phyloP scores from a whole-genome alignment of 257 asterid species.

The Eucommia ulmoides region DNA sequence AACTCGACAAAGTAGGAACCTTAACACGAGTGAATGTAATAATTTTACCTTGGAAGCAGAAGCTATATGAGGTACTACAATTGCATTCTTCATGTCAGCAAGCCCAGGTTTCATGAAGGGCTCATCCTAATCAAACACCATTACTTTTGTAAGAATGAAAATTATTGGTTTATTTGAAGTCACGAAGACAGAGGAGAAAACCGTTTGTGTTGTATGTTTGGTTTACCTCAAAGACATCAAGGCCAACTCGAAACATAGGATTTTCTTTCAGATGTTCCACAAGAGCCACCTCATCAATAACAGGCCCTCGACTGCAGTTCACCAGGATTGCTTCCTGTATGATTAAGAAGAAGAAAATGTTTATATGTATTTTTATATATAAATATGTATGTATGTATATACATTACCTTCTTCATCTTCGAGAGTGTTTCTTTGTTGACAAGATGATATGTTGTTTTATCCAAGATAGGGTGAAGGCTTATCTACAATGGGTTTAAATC shows the following conservation, averaged over 20 bases:
- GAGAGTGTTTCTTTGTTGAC: conserved; percentile 85
- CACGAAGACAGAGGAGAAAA: background rate
- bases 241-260: conserved; percentile 99
- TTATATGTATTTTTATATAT: too few relatives aligned
- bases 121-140: conserved; percentile 48
- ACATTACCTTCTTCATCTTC: conserved; percentile 76
- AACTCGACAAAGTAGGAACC: too few relatives aligned
- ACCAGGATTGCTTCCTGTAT: conserved; percentile 79
- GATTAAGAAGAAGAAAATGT: background rate
- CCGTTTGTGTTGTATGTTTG: background rate
- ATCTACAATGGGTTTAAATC: conserved; percentile 45
- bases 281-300: conserved; percentile 86
- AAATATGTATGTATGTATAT: background rate
- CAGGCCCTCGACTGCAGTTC: conserved; percentile 98
- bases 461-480: conserved; percentile 91
- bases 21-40: too few relatives aligned
- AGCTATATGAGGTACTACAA: conserved; percentile 93
- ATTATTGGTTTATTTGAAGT: too few relatives aligned
- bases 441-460: conserved; percentile 89
- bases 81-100: conserved; percentile 74
- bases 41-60: conserved; percentile 87
- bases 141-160: too few relatives aligned
- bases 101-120: conserved; percentile 97
- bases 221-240: conserved; percentile 94
- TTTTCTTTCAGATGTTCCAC: conserved; percentile 80